Evolutionary conservation across 2,329 filamentous ascomycete genomes (phyloP), one percentile per base, ranked within the genome.

Genomic region (Penicillium sp.): DNA sequence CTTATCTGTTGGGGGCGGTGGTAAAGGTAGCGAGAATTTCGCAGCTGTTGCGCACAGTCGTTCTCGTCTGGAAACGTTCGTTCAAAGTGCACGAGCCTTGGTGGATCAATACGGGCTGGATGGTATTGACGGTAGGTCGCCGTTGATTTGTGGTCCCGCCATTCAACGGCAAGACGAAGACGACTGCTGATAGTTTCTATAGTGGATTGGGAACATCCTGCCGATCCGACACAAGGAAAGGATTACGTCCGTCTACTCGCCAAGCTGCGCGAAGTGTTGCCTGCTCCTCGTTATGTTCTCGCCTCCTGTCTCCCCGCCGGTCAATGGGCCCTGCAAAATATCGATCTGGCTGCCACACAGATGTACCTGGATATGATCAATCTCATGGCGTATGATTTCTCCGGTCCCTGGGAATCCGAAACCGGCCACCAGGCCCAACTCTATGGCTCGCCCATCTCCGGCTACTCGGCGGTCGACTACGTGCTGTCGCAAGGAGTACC

Each of bases 151-250:
- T 22, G 4, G 4, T 8, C 10, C 25, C n/a, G 14, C 15, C 1
- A 25, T n/a, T 20, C 2, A 2, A 10, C 20, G 11, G 25, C 17
- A 15, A 22, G 39, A 10, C 22, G 20, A n/a, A 38, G 57, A 15
- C 6, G 35, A 22, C 56, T 58, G 14, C 43, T 56, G 7, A 22
- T 55, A n/a, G 20, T 55, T n/a, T 15, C 22, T 15, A 14, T 60
- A 94, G 90, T 95, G 72, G 88, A 90, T 69, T 95, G 91, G 91
- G 88, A 92, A 72, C 90, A 91, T 67, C 90, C 91, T 2, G 82
- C 83, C 56, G 82, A 89, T 70, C 72, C 81, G 1, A 80, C 86
- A 55, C 85, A 93, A 75, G 90, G 90, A 25, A 79, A 82, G 62
- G 84, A 92, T 73, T 93, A 92, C 71, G 76, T 92, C 47, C 81